Base-by-base conservation (phyloP, 1,284 basidiomycete species). In the Puccinia triticina region DNA sequence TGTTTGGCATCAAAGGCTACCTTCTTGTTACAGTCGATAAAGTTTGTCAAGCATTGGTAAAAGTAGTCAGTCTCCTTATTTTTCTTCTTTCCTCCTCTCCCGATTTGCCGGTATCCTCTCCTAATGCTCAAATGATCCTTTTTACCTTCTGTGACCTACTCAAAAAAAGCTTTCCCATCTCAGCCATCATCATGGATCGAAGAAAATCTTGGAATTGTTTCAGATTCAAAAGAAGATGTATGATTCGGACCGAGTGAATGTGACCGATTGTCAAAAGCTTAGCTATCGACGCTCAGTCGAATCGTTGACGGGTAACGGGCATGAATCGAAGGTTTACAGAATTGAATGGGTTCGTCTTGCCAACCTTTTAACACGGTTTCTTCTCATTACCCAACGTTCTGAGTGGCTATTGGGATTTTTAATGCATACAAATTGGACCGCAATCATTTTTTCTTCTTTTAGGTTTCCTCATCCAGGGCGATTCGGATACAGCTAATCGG, bases 1-100 rank as follows among this genome's bases (percentile, higher is more conserved):
- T 99, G 90, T 98, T 96, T 89, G 94, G 95, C 48, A 96, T 92
- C 84, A 93, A 95, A 89, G 95, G 95, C 85, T 96, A 94, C 87
- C 92, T 92, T 85, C 91, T 94, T 86, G 97, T 96, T 86, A 97
- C 95, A 0, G 88, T 97, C n/a, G 95, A 98, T 88, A 95, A 96
- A 87, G 90, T 82, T 66, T 82, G 80, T 69, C 80, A 82, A 75
- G 80, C 72, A 43, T 53, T 82, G 72, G 61, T 82, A 1, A 82
- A 82, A 75, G 72, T 82, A 21, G 80, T 82, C 3, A 53, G 80
- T 82, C 14, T 74, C 64, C 21, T 18, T 5, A 77, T 34, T 14
- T 34, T 11, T 71, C 4, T 21, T 55, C 11, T 32, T 7, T 21
- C 16, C 37, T 73, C 32, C 10, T 46, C 34, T 40, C 59, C 53